These are phyloP conservation scores for Salix dunnii DNA, from an alignment of 345 rosid species.

Conservation along the genomic window DNA sequence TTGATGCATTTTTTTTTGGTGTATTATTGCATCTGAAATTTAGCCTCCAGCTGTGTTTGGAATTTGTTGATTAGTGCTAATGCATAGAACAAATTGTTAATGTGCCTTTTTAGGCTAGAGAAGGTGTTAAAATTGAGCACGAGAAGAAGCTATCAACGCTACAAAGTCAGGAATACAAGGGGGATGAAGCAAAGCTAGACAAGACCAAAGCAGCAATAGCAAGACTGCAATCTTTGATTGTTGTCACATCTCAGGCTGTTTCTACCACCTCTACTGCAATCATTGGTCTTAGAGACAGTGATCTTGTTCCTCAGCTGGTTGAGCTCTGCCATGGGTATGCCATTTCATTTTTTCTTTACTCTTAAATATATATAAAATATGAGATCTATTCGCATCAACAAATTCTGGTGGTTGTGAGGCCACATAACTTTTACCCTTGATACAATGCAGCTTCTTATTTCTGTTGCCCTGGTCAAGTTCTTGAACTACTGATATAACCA, in stretches of 20 bases:
- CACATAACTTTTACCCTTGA: background rate
- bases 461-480: background rate
- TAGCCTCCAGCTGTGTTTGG: background rate
- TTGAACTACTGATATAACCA: background rate
- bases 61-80: background rate
- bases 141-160: conserved; percentile 73
- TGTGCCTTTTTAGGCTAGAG: conserved; percentile 55
- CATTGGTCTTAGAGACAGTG: conserved; percentile 68
- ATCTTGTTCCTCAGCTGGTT: conserved; percentile 89
- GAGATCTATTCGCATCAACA: background rate
- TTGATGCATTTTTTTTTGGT: background rate
- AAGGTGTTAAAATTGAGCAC: conserved; percentile 87
- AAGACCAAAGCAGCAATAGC: conserved; percentile 76
- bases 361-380: background rate
- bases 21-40: background rate
- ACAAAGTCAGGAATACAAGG: conserved; percentile 94
- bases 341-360: background rate
- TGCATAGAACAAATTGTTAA: conserved; percentile 2
- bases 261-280: conserved; percentile 84
- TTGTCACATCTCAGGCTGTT: conserved; percentile 85
- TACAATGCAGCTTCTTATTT: background rate
- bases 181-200: conserved; percentile 76
- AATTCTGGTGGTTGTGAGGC: background rate
- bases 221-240: conserved; percentile 68
- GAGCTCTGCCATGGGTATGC: conserved; percentile 87